Base-by-base conservation (phyloP, 2,329 filamentous ascomycete species). In the Hymenotorrendiella dingleyae region DNA sequence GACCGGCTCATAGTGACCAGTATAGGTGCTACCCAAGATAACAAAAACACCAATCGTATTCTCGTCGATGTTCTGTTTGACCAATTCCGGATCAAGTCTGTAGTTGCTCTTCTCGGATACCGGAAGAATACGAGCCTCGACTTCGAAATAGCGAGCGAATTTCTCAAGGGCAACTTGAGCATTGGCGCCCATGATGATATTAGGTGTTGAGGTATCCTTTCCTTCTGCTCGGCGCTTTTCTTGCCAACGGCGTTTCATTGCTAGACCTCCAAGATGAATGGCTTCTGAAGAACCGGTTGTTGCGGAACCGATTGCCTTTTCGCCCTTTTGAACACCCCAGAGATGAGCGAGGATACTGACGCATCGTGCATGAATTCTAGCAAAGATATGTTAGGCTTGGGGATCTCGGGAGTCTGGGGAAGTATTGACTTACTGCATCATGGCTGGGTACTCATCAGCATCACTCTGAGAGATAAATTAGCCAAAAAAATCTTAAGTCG, bases 11-110 rank as follows among this genome's bases (percentile, higher is more conserved):
- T 81, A 86, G 56, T 86, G 80, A 0, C 83, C 82, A 0, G 83
- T 87, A 52, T 86, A 87, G 0, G 83, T 87, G 38, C 73, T 80
- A 3, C 83, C 82, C 4, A 87, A 56, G 40, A 86, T 86, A 0
- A 83, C 78, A 55, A 84, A 86, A 0, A 87, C 67, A n/a, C 83
- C 83, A 52, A 87, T 86, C 0, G 83, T 87, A 52, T 86, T 86
- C 62, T 86, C 82, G 48, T 87, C 82, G 24, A 86, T 72, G 49
- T 82, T 82, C 53, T 85, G 60, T 54, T 73, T 76, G 1, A 86
- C 78, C 20, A 80, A 62, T 4, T 76, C 68, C 0, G 82, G 76
- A 51, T 86, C 80, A 6, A 86, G 68, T 23, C 79, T 67, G 56
- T 71, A 82, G 6, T 72, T 67, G 44, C 76, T 81, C 57, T 77